Evolutionary conservation across 495 filamentous ascomycete genomes (phyloP).

Genomic region (Podospora pseudocomata): DNA sequence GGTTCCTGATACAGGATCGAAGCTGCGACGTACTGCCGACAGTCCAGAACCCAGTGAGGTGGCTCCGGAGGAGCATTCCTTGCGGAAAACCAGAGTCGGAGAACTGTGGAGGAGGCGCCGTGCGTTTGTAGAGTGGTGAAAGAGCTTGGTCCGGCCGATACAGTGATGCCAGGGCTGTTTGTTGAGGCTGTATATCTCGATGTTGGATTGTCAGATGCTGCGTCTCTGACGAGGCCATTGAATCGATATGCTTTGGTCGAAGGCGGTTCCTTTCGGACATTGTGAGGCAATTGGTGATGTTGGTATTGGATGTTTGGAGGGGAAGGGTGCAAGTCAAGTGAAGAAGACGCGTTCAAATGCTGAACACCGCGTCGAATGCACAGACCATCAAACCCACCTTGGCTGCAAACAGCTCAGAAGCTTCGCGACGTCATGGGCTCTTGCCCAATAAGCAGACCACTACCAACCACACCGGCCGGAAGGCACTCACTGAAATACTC

Average conservation of each 20-base stretch:
- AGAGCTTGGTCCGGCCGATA: conserved; percentile 27
- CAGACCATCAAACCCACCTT: not conserved
- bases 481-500: not conserved
- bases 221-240: conserved; percentile 19
- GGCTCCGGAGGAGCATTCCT: conserved; percentile 53
- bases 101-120: conserved; percentile 64
- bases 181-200: conserved; percentile 24
- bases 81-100: conserved; percentile 61
- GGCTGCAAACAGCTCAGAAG: not conserved
- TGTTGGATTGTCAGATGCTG: conserved; percentile 8
- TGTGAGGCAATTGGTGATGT: conserved; percentile 22
- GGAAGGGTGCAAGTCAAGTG: conserved; percentile 6
- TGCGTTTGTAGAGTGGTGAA: conserved; percentile 49
- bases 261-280: conserved; percentile 19
- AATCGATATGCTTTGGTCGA: conserved; percentile 8
- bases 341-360: conserved; percentile 15
- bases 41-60: conserved; percentile 29
- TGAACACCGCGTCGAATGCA: not conserved
- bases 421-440: conserved; percentile 22
- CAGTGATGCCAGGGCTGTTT: conserved; percentile 14
- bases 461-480: not conserved
- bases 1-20: conserved; percentile 39
- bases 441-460: not conserved
- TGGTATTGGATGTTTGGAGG: conserved; percentile 5
- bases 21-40: conserved; percentile 38